Conservation (phyloP, 75 land plant genomes). For the Cupressus sempervirens region DNA sequence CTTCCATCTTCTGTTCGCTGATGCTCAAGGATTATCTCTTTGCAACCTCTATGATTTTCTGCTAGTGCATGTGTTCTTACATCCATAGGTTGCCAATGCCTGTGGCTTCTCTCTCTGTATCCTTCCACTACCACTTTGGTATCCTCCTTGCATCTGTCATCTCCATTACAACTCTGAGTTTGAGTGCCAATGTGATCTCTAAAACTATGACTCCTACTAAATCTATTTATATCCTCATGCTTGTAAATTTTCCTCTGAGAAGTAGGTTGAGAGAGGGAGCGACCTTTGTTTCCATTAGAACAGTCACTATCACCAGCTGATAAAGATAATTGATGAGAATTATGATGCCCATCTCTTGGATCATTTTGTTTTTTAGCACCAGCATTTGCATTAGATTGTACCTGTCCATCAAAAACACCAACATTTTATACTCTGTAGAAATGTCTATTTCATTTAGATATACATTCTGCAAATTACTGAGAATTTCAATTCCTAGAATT, state of each 20-base stretch:
- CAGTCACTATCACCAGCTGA: conserved; percentile 1
- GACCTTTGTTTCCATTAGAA: not conserved
- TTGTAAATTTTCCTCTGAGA: not conserved
- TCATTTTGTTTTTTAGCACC: not conserved
- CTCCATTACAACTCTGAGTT: not conserved
- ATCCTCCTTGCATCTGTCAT: not conserved
- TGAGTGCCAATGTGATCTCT: not conserved
- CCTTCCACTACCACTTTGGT: not conserved
- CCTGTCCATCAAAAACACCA: not conserved
- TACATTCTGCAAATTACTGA: not conserved
- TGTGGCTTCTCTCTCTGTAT: not conserved
- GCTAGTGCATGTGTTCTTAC: not conserved
- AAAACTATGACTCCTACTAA: not conserved
- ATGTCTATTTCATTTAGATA: not conserved
- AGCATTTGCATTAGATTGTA: not conserved
- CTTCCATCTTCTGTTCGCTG: not conserved
- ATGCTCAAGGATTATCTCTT: not conserved
- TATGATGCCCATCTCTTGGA: not conserved
- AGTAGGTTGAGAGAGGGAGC: not conserved
- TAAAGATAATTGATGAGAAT: not conserved
- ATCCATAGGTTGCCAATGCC: not conserved
- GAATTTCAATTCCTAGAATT: not conserved
- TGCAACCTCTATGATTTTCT: not conserved
- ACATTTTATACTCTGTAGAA: not conserved
- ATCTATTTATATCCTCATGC: not conserved